A percentile compares a stretch with the other conserved stretches of the same genome.
Evolutionary conservation across 2,329 filamentous ascomycete species (phyloP).

Genomic region (Mycosphaerelloides madeirae): DNA sequence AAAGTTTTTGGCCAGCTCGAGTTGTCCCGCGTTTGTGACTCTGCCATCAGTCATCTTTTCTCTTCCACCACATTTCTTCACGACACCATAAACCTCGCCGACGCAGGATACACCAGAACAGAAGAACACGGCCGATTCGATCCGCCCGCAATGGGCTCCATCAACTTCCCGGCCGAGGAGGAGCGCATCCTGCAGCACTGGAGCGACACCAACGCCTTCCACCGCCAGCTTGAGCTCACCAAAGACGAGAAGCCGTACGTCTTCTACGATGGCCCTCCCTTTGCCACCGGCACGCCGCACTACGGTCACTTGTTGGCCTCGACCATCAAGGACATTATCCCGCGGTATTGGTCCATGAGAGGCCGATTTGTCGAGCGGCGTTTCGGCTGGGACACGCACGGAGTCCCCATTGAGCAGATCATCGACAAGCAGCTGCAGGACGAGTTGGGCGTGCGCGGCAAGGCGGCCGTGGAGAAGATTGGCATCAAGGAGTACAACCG

Average conservation of each 20-base stretch:
- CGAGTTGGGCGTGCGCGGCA: constrained; percentile 73
- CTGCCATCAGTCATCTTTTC: too few species aligned
- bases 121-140: too few species aligned
- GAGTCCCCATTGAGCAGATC: constrained; percentile 91
- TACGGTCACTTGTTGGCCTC: constrained; percentile 79
- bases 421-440: constrained; percentile 76
- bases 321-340: constrained; percentile 96
- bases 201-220: constrained; percentile 89
- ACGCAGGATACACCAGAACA: too few species aligned
- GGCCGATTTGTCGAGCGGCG: constrained; percentile 86
- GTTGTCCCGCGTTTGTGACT: too few species aligned
- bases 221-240: constrained; percentile 80
- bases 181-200: constrained; percentile 77
- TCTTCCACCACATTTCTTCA: too few species aligned
- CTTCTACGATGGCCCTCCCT: constrained; percentile 73
- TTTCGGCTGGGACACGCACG: constrained; percentile 95
- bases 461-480: constrained; percentile 78
- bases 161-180: constrained; percentile 91
- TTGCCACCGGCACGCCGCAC: constrained; percentile 56
- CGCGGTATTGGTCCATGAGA: constrained; percentile 96
- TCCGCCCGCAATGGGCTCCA: constrained; percentile 36
- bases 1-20: too few species aligned
- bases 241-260: constrained; percentile 79
- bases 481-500: constrained; percentile 87
- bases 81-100: too few species aligned